Conservation (phyloP, 805 yeast species). For the Millerozyma miso region DNA sequence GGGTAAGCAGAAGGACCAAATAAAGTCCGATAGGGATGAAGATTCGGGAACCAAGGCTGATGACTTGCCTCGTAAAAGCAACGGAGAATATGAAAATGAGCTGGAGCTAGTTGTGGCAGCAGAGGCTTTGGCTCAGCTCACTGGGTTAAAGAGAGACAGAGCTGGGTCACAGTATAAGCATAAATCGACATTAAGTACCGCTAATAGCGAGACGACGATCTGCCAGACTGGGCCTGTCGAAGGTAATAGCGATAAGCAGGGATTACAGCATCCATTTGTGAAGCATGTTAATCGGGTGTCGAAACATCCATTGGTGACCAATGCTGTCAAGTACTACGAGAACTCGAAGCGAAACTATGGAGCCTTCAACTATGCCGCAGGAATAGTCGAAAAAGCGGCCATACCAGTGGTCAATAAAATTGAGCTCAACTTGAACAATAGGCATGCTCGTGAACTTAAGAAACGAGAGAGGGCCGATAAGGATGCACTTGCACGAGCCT, state of each 20-base stretch:
- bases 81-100: constrained; percentile 7
- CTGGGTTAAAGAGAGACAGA: constrained; percentile 5
- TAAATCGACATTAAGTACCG: neutral
- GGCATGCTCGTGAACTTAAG: constrained; percentile 26
- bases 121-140: constrained; percentile 37
- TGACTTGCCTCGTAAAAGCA: neutral
- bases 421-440: constrained; percentile 41
- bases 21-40: neutral
- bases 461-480: constrained; percentile 11
- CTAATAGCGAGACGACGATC: neutral
- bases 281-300: constrained; percentile 34
- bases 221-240: neutral
- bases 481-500: constrained; percentile 2
- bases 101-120: constrained; percentile 36
- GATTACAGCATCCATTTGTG: constrained; percentile 32
- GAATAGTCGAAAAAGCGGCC: constrained; percentile 53
- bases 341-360: constrained; percentile 43
- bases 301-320: constrained; percentile 41
- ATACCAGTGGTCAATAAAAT: constrained; percentile 49
- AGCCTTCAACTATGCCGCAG: constrained; percentile 58
- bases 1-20: neutral
- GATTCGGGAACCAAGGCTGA: neutral
- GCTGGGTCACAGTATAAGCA: neutral
- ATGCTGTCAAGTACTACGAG: constrained; percentile 47
- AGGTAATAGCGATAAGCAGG: constrained; percentile 4